These are phyloP conservation scores for Pythium diclinum DNA, from an alignment of 352 stramenopile species.

Conservation along the genomic window DNA sequence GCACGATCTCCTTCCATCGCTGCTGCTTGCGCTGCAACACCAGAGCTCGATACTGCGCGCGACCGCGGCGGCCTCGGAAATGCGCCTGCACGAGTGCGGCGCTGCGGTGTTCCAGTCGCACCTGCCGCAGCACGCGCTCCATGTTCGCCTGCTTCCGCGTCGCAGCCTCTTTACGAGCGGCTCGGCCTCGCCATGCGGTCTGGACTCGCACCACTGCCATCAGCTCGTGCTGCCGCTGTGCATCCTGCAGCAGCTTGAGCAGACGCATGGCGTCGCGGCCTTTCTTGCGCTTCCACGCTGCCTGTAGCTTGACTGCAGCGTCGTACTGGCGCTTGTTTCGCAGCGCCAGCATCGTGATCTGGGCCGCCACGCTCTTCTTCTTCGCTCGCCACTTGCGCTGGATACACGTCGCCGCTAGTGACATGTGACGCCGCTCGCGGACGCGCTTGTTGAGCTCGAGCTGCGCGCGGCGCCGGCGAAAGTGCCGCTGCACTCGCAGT, in stretches of 20 bases:
- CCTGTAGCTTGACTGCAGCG: conserved; percentile 51
- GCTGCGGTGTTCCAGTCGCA: conserved; percentile 61
- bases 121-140: conserved; percentile 41
- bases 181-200: conserved; percentile 42
- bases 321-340: conserved; percentile 38
- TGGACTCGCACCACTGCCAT: conserved; percentile 45
- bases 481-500: conserved; percentile 36
- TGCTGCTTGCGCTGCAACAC: conserved; percentile 62
- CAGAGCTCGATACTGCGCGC: conserved; percentile 52
- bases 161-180: conserved; percentile 31
- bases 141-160: conserved; percentile 32
- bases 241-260: conserved; percentile 38
- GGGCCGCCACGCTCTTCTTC: conserved; percentile 37
- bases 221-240: conserved; percentile 33
- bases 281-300: conserved; percentile 57
- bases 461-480: conserved; percentile 37
- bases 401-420: conserved; percentile 39
- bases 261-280: conserved; percentile 37
- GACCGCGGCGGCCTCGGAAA: conserved; percentile 66
- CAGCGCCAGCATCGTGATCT: conserved; percentile 38
- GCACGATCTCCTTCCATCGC: conserved; percentile 90
- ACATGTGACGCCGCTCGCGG: conserved; percentile 26
- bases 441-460: conserved; percentile 35
- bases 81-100: conserved; percentile 74
- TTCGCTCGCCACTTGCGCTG: conserved; percentile 54